A percentile compares a stretch with the other conserved stretches of the same genome.
Evolutionary conservation across 2,329 filamentous ascomycete species (phyloP).

Genomic region (Fusarium xyrophilum): DNA sequence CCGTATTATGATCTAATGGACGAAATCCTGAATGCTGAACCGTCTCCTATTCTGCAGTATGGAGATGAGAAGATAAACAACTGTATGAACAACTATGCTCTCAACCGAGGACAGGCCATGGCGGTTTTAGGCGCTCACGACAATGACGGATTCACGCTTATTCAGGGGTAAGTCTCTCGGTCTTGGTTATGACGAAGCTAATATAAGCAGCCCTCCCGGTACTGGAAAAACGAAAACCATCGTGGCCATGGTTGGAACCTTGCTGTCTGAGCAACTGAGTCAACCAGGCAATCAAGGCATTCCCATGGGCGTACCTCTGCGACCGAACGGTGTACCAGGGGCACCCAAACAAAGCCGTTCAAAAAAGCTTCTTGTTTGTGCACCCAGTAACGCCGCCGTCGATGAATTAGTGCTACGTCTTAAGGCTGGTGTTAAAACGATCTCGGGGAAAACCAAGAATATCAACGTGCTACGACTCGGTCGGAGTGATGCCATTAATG

Average conservation of each 20-base stretch:
- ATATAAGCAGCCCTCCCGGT: conserved; percentile 74
- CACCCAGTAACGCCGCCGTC: conserved; percentile 97
- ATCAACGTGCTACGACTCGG: conserved; percentile 90
- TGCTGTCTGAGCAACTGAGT: conserved; percentile 55
- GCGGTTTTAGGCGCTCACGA: conserved; percentile 91
- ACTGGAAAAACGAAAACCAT: conserved; percentile 99
- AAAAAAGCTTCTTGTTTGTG: conserved; percentile 94
- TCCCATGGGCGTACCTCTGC: conserved; percentile 43
- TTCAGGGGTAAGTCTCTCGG: conserved; percentile 73
- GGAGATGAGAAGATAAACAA: conserved; percentile 73
- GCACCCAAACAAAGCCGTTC: conserved; percentile 43
- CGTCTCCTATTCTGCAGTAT: conserved; percentile 86
- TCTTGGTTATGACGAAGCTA: conserved; percentile 34
- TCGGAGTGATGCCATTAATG: conserved; percentile 89
- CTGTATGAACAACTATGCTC: conserved; percentile 76
- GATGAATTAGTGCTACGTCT: conserved; percentile 94
- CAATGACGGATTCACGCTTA: conserved; percentile 95
- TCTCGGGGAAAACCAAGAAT: conserved; percentile 73
- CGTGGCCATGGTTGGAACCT: conserved; percentile 89
- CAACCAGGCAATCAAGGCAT: conserved; percentile 45
- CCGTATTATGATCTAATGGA: conserved; percentile 96
- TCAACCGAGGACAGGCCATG: conserved; percentile 89
- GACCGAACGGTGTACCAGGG: conserved; percentile 36
- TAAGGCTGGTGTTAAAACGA: conserved; percentile 83
- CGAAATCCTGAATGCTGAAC: conserved; percentile 87